These are phyloP conservation scores for Crithidia expoeki DNA, from an alignment of 208 protist species.

Conservation along the genomic window DNA sequence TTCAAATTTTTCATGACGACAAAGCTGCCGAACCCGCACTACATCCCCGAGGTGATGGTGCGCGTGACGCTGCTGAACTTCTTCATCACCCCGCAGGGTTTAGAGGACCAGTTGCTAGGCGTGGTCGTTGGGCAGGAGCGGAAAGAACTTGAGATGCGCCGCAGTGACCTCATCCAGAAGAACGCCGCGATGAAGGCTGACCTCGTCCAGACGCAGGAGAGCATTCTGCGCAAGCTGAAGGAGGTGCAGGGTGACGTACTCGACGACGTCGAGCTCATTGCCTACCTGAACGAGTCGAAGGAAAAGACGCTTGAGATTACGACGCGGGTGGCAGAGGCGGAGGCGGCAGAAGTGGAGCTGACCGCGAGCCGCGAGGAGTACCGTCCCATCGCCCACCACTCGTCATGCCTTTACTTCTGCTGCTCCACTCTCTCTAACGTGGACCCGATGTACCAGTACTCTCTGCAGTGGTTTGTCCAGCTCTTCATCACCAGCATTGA, in stretches of 20 bases:
- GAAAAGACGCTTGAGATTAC: conserved; percentile 93
- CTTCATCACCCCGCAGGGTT: conserved; percentile 96
- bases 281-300: conserved; percentile 96
- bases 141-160: conserved; percentile 96
- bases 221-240: conserved; percentile 96
- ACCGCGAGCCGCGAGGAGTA: conserved; percentile 96
- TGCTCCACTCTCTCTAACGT: conserved; percentile 95
- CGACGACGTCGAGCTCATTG: conserved; percentile 98
- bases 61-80: conserved; percentile 99
- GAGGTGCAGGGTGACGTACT: conserved; percentile 96
- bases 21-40: conserved; percentile 97
- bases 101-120: conserved; percentile 98
- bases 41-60: conserved; percentile 96
- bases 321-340: conserved; percentile 94
- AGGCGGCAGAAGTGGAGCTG: conserved; percentile 96
- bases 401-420: conserved; percentile 98
- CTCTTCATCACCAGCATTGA: conserved; percentile 95
- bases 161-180: conserved; percentile 94
- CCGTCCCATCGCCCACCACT: conserved; percentile 94
- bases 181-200: conserved; percentile 97
- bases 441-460: conserved; percentile 98
- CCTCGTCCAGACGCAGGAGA: conserved; percentile 95
- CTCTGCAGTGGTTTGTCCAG: conserved; percentile 96
- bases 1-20: conserved; percentile 99
- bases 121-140: conserved; percentile 97